Conservation (phyloP, 2,329 filamentous ascomycete genomes). For the Penicillium glabrum region DNA sequence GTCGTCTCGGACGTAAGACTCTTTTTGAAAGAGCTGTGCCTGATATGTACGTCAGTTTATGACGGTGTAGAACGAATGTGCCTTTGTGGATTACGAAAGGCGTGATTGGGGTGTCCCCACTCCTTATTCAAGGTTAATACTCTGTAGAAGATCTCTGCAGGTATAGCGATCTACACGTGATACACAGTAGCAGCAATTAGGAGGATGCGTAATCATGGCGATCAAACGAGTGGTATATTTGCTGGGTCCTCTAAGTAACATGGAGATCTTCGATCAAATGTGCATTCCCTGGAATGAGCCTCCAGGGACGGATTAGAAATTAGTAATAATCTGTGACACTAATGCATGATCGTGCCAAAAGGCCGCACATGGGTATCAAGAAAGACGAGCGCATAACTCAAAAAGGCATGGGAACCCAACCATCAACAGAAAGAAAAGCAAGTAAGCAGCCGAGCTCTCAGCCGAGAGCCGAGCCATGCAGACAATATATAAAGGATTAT, state of each 20-base stretch:
- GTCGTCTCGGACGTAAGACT: neutral
- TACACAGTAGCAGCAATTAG: too few species aligned
- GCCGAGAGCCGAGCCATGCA: constrained; percentile 1
- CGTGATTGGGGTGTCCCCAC: neutral
- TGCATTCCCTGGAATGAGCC: neutral
- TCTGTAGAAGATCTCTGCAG: neutral
- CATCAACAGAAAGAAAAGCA: constrained; percentile 2
- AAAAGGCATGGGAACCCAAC: neutral
- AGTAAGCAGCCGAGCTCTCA: neutral
- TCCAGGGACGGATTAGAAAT: neutral
- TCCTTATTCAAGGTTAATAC: neutral
- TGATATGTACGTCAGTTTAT: neutral
- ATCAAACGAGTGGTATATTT: neutral
- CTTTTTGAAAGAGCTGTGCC: neutral
- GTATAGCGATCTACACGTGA: too few species aligned
- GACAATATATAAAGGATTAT: constrained; percentile 4
- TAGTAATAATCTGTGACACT: neutral
- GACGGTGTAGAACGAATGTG: neutral
- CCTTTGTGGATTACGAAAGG: neutral
- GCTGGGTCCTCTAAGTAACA: neutral
- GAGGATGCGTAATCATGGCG: too few species aligned
- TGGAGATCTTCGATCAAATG: neutral
- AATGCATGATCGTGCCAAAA: constrained; percentile 1
- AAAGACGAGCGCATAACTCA: constrained; percentile 1
- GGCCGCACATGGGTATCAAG: constrained; percentile 1